Base-by-base conservation (phyloP, 202 grass and related monocot species). In the Musa balbisiana region DNA sequence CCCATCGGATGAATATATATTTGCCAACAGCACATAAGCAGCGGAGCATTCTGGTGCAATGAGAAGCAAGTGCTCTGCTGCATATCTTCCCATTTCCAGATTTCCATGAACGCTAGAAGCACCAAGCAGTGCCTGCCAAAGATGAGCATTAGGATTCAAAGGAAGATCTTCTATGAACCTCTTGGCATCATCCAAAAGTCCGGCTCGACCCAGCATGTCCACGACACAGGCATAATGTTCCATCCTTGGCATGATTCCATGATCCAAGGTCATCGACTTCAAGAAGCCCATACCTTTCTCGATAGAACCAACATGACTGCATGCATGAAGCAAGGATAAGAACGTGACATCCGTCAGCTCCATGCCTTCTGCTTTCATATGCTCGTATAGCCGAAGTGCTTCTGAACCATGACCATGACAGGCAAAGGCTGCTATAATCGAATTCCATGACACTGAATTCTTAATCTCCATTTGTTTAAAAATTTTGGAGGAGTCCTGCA, bases 121-220 rank as follows among this genome's bases (percentile, higher is more conserved):
- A 70, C 90, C 93, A 81, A 97, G 85, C 33, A 97, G 79, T 55
- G 93, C 73, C 49, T 93, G 88, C 93, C 88, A 97, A 79, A 93
- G 83, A 55, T 84, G 71, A 80, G 63, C 33, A 52, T 62, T 86
- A 49, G 82, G 43, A 73, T 78, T 74, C 51, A 83, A 80, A 53
- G 78, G 77, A 58, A 89, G 89, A 19, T 86, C 80, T 70, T 93
- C 76, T 58, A 97, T 89, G 75, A 89, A 93, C 52, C 67, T 82
- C 70, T 81, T 93, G 0, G 88, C 86, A 0, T 93, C 86, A 2
- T 83, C 80, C 69, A 97, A 70, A 73, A 81, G 79, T 10, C 83
- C 80, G 0, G 83, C 83, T 80, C 85, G 86, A 33, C 94, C 90
- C 52, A 93, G 77, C 84, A 97, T 89, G 68, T 97, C 90, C 12